Evolutionary conservation across 768 basidiomycete genomes (phyloP).

Genomic region (Fibroporia radiculosa): DNA sequence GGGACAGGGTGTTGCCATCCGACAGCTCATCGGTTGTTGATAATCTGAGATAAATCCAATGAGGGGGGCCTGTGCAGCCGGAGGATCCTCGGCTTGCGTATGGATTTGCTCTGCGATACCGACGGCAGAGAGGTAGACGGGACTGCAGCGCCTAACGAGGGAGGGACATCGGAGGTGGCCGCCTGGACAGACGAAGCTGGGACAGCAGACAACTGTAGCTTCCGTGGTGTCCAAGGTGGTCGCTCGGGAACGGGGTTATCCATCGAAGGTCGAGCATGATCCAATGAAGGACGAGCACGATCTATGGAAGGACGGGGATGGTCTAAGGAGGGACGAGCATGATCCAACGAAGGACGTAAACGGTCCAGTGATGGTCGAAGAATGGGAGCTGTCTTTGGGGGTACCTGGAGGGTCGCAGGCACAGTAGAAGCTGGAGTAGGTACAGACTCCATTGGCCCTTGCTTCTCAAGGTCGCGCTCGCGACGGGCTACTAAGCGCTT

Average conservation of each 20-base stretch:
- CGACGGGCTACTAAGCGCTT: neutral
- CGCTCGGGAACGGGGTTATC: neutral
- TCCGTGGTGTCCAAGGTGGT: neutral
- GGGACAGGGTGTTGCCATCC: too few species aligned
- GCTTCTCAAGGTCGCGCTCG: conserved; percentile 5
- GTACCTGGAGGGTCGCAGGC: neutral
- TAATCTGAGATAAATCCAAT: conserved; percentile 1
- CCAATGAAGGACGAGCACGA: neutral
- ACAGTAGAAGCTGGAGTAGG: neutral
- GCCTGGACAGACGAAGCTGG: neutral
- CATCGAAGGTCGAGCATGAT: neutral
- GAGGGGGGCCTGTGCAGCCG: conserved; percentile 2
- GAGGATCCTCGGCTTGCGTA: conserved; percentile 3
- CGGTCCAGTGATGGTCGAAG: neutral
- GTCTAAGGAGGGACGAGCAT: neutral
- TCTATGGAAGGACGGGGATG: neutral
- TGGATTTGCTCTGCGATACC: neutral
- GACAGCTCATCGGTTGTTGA: neutral
- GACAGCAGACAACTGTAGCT: conserved; percentile 1
- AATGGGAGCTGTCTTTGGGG: neutral
- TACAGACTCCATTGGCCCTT: neutral
- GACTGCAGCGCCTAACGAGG: neutral
- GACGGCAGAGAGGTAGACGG: neutral
- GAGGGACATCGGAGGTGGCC: neutral
- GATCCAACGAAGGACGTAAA: neutral